Evolutionary conservation across 2,329 filamentous ascomycete species (phyloP), one percentile per base, ranked within the genome.

Genomic region (Epichloe uncinata): DNA sequence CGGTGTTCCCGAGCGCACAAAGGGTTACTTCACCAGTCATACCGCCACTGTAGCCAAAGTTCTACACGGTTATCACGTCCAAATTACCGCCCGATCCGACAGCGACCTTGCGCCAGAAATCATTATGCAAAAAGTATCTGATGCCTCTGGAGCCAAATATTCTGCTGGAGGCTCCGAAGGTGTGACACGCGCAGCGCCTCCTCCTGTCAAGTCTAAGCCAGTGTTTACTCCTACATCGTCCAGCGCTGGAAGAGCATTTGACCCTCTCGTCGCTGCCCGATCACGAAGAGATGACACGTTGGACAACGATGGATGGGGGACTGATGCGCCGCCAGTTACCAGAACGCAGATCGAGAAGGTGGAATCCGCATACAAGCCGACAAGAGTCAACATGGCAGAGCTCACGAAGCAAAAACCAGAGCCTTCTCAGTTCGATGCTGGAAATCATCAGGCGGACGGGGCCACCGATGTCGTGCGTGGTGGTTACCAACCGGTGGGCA

Each of bases 11-110:
- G 93, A 98, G 70, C 78, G 91, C 61, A 97, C 91, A 54, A 98
- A 97, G 71, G 93, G 93, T 56, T 97, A 97, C 70, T 98, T 98
- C 66, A 95, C 88, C 57, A 96, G 89, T 70, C 91, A 98, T 69
- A 73, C 93, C 45, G 83, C 85, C 53, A 84, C 88, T 45, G 89
- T 97, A 37, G 83, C 89, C 54, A 96, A 95, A 69, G 77, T 96
- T 58, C 79, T 98, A 41, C 90, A 96, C 71, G 89, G 93, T 57
- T 98, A 97, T 67, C 93, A 98, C 66, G 89, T 98, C 52, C 91
- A 98, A 71, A 86, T 98, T 60, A 97, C 90, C 48, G 93, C 93
- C 53, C 87, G 93, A 53, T 94, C 90, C 54, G 88, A 95, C 55
- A 79, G 80, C 61, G 90, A 97, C 63, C 79, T 98, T 54, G 87